A percentile compares a stretch with the other conserved stretches of the same genome.
Evolutionary conservation across 2,329 filamentous ascomycete genomes (phyloP).

Genomic region (Fusarium vanettenii): DNA sequence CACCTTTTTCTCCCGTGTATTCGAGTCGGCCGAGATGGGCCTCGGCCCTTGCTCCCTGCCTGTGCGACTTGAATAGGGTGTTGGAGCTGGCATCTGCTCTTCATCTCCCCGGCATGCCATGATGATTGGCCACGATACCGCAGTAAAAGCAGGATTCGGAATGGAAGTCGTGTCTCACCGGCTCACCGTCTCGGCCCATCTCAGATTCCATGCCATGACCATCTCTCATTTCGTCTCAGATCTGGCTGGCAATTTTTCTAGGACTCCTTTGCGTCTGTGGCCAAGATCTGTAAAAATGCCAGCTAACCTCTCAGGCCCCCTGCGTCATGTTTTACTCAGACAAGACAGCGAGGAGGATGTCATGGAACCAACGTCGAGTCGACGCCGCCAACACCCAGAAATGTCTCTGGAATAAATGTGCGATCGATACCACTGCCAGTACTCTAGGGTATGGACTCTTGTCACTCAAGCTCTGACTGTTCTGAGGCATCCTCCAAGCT

Average conservation of each 20-base stretch:
- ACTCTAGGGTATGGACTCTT: not conserved
- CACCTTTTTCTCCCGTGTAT: conserved; percentile 16
- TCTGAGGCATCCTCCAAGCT: conserved; percentile 27
- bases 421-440: not conserved
- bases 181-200: conserved; percentile 35
- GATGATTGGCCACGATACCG: conserved; percentile 28
- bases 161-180: conserved; percentile 26
- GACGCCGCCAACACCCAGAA: not conserved
- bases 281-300: conserved; percentile 16
- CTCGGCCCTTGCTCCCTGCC: conserved; percentile 30
- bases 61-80: conserved; percentile 11
- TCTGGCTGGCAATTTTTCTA: conserved; percentile 24
- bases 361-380: conserved; percentile 4
- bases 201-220: conserved; percentile 30
- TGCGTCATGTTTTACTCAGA: conserved; percentile 9
- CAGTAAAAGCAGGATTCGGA: conserved; percentile 14
- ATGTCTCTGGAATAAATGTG: conserved; percentile 1
- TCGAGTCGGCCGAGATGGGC: conserved; percentile 28
- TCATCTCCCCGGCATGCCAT: conserved; percentile 11
- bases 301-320: conserved; percentile 15
- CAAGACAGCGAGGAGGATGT: not conserved
- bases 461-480: not conserved
- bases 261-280: conserved; percentile 17
- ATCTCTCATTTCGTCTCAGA: conserved; percentile 39
- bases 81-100: conserved; percentile 18